Base-by-base conservation (phyloP, 1,284 basidiomycete genomes). In the Naganishia liquefaciens region DNA sequence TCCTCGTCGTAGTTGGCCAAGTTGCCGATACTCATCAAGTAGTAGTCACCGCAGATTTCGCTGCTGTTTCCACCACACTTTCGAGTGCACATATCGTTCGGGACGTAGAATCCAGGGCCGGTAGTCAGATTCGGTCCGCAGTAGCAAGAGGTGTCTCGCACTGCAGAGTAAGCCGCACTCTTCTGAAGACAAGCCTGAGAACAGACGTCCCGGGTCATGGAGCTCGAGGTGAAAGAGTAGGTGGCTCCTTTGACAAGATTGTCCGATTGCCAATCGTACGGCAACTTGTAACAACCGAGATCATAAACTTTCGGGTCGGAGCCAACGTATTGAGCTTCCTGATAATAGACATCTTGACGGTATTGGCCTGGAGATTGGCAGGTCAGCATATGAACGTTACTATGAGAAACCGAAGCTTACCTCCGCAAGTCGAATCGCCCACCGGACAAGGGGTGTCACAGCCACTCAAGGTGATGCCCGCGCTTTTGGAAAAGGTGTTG, bases 161-260 rank as follows among this genome's bases (percentile, higher is more conserved):
- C 65, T 49, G 70, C 70, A 27, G 71, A 67, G 44, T 63, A 70
- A 19, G 67, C 47, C 43, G 69, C 67, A 10, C 64, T 66, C 9
- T 69, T 51, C 27, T 64, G 50, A 43, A 61, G 25, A 67, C 73
- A 74, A 1, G 68, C 58, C 9, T 63, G 49, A 4, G 60, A 49
- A 52, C 72, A 73, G 11, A 57, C 25, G 25, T 64, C 50, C 13
- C 63, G 57, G 0, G 73, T 73, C 70, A 74, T 72, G 11, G 63
- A 17, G 28, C 17, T 28, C 21, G 68, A 66, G 2, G 57, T 57
- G 68, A 64, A 71, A 17, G 64, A 57, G 66, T 69, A 68, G 13
- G 47, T 51, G 11, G 63, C 63, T 37, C 60, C 27, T 40, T 62
- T 53, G 50, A 62, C 10, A 10, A 55, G 46, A 30, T 63, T 54